These are phyloP conservation scores for Phanerochaete sordida DNA, from an alignment of 768 basidiomycete species.

Conservation along the genomic window DNA sequence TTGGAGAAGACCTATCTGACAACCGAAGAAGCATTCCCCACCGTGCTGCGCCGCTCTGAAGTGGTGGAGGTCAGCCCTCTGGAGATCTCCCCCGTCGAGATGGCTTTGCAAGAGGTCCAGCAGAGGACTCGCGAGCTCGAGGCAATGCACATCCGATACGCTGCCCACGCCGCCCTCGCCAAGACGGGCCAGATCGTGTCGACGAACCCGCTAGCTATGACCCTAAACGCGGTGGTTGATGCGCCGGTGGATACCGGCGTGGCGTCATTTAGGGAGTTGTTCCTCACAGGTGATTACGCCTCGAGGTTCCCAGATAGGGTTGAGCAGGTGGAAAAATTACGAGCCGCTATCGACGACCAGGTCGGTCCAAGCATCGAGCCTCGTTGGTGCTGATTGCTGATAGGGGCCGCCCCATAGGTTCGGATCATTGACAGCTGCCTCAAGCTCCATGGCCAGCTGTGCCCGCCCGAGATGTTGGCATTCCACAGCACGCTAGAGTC, in stretches of 20 bases:
- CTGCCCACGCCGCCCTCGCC: slow-evolving; percentile 69
- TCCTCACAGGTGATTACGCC: slow-evolving; percentile 70
- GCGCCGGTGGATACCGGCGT: slow-evolving; percentile 76
- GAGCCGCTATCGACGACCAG: slow-evolving; percentile 76
- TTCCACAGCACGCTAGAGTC: slow-evolving; percentile 90
- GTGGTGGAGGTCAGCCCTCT: slow-evolving; percentile 64
- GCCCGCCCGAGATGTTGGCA: slow-evolving; percentile 82
- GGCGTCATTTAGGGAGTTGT: slow-evolving; percentile 70
- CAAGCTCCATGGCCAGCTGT: slow-evolving; percentile 76
- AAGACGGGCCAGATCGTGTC: slow-evolving; percentile 71
- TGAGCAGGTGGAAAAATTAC: slow-evolving; percentile 70
- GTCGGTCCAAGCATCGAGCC: slow-evolving; percentile 34
- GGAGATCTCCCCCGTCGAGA: slow-evolving; percentile 85
- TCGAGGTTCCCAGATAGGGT: slow-evolving; percentile 64
- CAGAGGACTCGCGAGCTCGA: slow-evolving; percentile 76
- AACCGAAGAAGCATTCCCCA: slow-evolving; percentile 88
- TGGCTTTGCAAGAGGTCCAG: slow-evolving; percentile 78
- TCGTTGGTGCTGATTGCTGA: not conserved
- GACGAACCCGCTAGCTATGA: slow-evolving; percentile 82
- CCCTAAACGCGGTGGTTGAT: slow-evolving; percentile 84
- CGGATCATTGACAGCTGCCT: slow-evolving; percentile 82
- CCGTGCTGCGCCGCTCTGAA: slow-evolving; percentile 86
- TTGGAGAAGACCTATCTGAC: slow-evolving; percentile 85
- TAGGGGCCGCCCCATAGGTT: slow-evolving; percentile 40
- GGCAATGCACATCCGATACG: slow-evolving; percentile 65